Conservation (phyloP, 169 alveolate species). For the Plasmodium gonderi region DNA sequence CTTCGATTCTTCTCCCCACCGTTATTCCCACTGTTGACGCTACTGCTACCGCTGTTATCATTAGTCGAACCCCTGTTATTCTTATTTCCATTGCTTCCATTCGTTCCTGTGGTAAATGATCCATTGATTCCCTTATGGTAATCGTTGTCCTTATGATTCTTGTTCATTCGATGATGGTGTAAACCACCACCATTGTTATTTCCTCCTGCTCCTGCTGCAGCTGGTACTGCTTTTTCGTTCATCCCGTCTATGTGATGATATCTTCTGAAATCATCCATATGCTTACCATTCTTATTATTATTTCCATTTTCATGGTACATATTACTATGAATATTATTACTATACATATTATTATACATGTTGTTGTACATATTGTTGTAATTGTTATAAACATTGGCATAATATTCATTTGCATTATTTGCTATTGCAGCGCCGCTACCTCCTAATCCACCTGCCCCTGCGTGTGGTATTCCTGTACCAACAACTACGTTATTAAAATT, state of each 20-base stretch:
- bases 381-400: slow-evolving; percentile 6
- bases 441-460: background rate
- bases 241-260: background rate
- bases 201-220: background rate
- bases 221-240: slow-evolving; percentile 4
- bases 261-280: slow-evolving; percentile 16
- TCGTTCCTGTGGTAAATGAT: background rate
- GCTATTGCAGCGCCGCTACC: no score
- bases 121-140: background rate
- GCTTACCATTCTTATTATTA: slow-evolving; percentile 12
- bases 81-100: background rate
- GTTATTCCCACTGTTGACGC: background rate
- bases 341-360: background rate
- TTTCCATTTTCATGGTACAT: background rate
- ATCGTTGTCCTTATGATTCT: background rate
- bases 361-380: background rate
- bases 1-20: background rate
- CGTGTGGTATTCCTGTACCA: background rate
- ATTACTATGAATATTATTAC: background rate
- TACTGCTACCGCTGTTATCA: background rate
- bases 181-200: no score
- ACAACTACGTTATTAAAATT: background rate
- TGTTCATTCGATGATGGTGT: slow-evolving; percentile 7
- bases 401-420: background rate
- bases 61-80: background rate